Conservation (phyloP, 2,329 filamentous ascomycete genomes). For the Arachnomyces sp. region DNA sequence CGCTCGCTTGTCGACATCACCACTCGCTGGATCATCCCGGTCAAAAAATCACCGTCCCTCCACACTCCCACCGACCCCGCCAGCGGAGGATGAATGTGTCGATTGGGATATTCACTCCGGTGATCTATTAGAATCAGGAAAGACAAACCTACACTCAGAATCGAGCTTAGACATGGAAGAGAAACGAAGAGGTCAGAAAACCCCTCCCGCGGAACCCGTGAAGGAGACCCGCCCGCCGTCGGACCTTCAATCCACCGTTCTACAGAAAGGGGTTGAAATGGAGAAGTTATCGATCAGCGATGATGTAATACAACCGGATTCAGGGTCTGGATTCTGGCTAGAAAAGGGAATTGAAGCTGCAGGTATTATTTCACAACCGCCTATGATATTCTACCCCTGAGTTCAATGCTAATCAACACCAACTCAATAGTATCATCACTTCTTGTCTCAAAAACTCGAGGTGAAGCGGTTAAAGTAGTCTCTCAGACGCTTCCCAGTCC, state of each 20-base stretch:
- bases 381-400: conserved; percentile 3
- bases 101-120: conserved; percentile 26
- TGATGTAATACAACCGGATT: neutral
- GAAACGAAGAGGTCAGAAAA: neutral
- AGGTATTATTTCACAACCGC: conserved; percentile 2
- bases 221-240: neutral
- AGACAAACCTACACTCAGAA: neutral
- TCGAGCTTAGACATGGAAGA: conserved; percentile 1
- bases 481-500: conserved; percentile 56
- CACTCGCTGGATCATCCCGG: conserved; percentile 8
- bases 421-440: conserved; percentile 31
- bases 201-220: neutral
- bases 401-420: conserved; percentile 23
- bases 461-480: conserved; percentile 45
- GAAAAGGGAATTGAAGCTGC: conserved; percentile 3
- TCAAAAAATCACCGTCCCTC: conserved; percentile 21
- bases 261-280: neutral
- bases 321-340: conserved; percentile 2
- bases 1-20: conserved; percentile 13
- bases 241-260: neutral
- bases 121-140: conserved; percentile 12
- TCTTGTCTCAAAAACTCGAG: conserved; percentile 29
- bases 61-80: conserved; percentile 34
- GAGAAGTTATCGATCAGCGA: neutral
- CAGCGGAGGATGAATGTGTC: conserved; percentile 33